Base-by-base conservation (phyloP, 2,329 filamentous ascomycete species). In the Paraphaeosphaeria minitans region DNA sequence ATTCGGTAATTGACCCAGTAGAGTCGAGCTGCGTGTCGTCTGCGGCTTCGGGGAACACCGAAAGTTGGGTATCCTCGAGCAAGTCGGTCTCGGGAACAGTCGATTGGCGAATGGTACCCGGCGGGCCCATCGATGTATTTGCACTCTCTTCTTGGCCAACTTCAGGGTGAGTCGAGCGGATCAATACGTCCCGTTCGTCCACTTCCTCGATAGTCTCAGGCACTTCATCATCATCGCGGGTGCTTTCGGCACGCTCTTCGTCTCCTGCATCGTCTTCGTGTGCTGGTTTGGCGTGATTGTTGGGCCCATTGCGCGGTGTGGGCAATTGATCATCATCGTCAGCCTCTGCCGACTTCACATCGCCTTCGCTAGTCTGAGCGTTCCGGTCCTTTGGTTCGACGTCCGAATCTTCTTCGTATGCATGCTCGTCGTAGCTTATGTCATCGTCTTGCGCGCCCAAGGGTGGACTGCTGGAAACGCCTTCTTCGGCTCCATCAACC, bases 391-490 rank as follows among this genome's bases (percentile, higher is more conserved):
- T 55, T 43, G 66, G 60, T 19, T 67, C 66, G 9, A 67, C 65
- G n/a, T 71, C 66, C 14, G 61, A 61, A 52, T 69, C 62, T 41
- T 73, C 73, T 22, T 62, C 66, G 45, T 68, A 66, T 22, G 64
- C 62, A 43, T 66, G 62, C 39, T 66, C 71, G 33, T 71, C 69
- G 54, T 68, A 68, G 0, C 56, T 65, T 6, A 69, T 51, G 21
- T 68, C 68, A 8, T 68, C 66, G 4, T 66, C 65, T 54, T 59
- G 58, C 8, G 58, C 12, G 33, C 72, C 37, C 2, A 72, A 50
- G 12, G 75, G 75, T 13, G 75, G 75, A 54, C 75, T 78, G 54
- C 75, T 78, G 2, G 75, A 74, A 29, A 78, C 72, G 24, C 73
- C 66, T 16, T 71, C 68, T 47, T 73, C 70, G 13, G 43, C 58